Conservation (phyloP, 495 filamentous ascomycete species). For the Neurospora sp. region DNA sequence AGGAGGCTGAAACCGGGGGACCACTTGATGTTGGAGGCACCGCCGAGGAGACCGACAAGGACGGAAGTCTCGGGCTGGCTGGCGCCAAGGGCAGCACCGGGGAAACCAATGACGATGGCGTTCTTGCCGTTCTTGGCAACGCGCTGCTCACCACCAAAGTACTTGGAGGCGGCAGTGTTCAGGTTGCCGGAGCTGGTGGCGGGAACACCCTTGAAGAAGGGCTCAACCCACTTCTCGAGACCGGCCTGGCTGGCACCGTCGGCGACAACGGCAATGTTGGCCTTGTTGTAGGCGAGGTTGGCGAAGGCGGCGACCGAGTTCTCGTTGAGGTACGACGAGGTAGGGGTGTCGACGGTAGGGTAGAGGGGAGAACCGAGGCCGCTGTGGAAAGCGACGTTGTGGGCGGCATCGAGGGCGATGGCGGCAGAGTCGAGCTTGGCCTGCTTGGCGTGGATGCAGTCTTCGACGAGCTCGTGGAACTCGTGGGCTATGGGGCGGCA, state of each 20-base stretch:
- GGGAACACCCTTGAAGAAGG: slow-evolving; percentile 66
- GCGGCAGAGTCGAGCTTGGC: slow-evolving; percentile 55
- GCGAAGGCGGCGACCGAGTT: slow-evolving; percentile 62
- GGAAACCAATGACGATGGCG: slow-evolving; percentile 81
- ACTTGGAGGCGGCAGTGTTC: slow-evolving; percentile 52
- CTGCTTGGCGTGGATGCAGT: slow-evolving; percentile 61
- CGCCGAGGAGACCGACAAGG: slow-evolving; percentile 81
- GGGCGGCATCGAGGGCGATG: slow-evolving; percentile 74
- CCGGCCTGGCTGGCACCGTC: slow-evolving; percentile 71
- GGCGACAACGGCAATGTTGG: slow-evolving; percentile 82
- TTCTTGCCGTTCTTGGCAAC: slow-evolving; percentile 63
- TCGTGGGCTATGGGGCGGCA: slow-evolving; percentile 56
- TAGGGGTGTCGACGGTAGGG: slow-evolving; percentile 56
- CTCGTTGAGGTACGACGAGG: slow-evolving; percentile 67
- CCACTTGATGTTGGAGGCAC: slow-evolving; percentile 90
- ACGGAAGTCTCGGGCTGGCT: slow-evolving; percentile 88
- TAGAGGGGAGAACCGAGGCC: slow-evolving; percentile 72
- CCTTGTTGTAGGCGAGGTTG: slow-evolving; percentile 67
- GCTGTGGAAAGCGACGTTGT: slow-evolving; percentile 85
- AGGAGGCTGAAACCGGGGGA: slow-evolving; percentile 84
- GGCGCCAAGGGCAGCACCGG: slow-evolving; percentile 65
- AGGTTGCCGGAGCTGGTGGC: slow-evolving; percentile 22
- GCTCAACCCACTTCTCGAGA: slow-evolving; percentile 80
- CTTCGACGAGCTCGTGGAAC: slow-evolving; percentile 73
- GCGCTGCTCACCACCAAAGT: slow-evolving; percentile 90